These are phyloP conservation scores for Athelia psychrophila DNA, from an alignment of 1,284 basidiomycete genomes.

Conservation along the genomic window DNA sequence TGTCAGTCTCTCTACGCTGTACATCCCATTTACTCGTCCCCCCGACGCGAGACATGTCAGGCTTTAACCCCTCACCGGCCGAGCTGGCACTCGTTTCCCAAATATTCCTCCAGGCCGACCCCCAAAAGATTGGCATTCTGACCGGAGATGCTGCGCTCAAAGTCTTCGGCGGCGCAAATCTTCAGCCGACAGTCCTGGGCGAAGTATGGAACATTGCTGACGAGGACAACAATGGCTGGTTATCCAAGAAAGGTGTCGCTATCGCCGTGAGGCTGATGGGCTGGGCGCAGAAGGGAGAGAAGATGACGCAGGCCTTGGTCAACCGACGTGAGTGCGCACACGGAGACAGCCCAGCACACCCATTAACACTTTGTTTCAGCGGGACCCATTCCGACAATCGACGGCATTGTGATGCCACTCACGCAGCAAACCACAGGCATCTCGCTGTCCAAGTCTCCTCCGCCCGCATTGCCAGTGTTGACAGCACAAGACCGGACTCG, in stretches of 20 bases:
- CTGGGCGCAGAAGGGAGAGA: constrained; percentile 88
- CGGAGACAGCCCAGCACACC: constrained; percentile 18
- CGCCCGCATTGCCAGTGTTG: constrained; percentile 59
- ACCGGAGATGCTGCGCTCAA: constrained; percentile 85
- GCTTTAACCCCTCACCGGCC: constrained; percentile 62
- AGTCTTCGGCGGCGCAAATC: constrained; percentile 77
- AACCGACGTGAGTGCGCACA: constrained; percentile 56
- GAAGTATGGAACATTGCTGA: constrained; percentile 96
- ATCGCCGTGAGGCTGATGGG: constrained; percentile 89
- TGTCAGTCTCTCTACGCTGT: constrained; percentile 12
- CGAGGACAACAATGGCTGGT: constrained; percentile 88
- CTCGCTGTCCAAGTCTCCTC: constrained; percentile 59
- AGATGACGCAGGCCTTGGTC: constrained; percentile 57
- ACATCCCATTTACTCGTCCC: constrained; percentile 2
- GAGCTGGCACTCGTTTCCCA: constrained; percentile 68
- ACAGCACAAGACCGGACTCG: constrained; percentile 80
- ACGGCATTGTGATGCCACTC: constrained; percentile 57
- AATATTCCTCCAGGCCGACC: constrained; percentile 68
- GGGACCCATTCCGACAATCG: constrained; percentile 80
- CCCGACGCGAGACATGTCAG: constrained; percentile 47
- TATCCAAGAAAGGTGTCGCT: constrained; percentile 84
- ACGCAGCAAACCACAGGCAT: constrained; percentile 50
- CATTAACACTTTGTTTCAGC: constrained; percentile 40
- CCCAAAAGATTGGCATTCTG: constrained; percentile 77
- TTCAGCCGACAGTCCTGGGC: constrained; percentile 77